Conservation (phyloP, 257 asterid species). For the Penstemon barbatus region DNA sequence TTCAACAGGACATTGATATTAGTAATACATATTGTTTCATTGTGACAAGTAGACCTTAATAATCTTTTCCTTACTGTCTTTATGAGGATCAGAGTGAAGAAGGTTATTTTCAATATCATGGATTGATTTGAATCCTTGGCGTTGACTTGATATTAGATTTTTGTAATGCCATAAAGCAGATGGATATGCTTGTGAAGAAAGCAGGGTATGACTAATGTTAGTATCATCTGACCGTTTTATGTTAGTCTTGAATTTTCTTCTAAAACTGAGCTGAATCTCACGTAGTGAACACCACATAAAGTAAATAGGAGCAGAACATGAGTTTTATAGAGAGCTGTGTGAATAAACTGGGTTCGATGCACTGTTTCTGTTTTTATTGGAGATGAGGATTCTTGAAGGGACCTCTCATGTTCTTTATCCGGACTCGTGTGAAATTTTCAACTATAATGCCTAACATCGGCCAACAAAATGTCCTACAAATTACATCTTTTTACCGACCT, state of each 20-base stretch:
- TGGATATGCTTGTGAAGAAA: neutral
- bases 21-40: neutral
- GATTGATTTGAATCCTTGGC: neutral
- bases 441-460: too few species aligned
- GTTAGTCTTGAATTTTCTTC: too few species aligned
- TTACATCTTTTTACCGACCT: neutral
- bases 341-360: too few species aligned
- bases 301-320: neutral
- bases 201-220: too few species aligned
- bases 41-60: slow-evolving; percentile 28
- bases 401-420: too few species aligned
- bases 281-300: too few species aligned
- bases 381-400: too few species aligned
- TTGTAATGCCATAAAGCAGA: neutral
- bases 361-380: too few species aligned
- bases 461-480: too few species aligned
- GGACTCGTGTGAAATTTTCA: too few species aligned
- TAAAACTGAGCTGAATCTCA: too few species aligned
- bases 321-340: neutral
- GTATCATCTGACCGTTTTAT: too few species aligned
- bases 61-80: slow-evolving; percentile 16
- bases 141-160: slow-evolving; percentile 6
- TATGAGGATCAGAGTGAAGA: neutral
- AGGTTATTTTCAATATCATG: neutral
- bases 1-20: neutral